Percentiles rank a stretch among this genome's conserved stretches.
Conservation (phyloP, 495 filamentous ascomycete species). For the Hyaloscypha variabilis region DNA sequence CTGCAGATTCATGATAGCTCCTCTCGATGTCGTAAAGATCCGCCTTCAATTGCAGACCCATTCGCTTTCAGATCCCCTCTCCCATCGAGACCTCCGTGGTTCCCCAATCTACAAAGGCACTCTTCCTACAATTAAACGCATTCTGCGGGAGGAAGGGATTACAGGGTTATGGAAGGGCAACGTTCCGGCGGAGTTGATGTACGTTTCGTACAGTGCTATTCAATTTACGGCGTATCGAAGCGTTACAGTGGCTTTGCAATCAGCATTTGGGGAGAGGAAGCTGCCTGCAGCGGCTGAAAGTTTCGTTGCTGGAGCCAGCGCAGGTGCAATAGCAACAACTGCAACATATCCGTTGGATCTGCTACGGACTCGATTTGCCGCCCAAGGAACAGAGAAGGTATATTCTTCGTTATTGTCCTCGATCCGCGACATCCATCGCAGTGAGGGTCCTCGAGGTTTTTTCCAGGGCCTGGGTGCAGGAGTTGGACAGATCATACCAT, state of each 20-base stretch:
- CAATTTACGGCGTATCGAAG: conserved; percentile 93
- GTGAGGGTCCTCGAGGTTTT: conserved; percentile 79
- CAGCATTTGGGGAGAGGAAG: conserved; percentile 32
- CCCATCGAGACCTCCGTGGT: conserved; percentile 43
- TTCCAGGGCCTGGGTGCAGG: conserved; percentile 84
- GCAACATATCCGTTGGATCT: conserved; percentile 92
- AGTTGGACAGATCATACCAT: conserved; percentile 85
- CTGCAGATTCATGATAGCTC: conserved; percentile 81
- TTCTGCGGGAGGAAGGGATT: conserved; percentile 77
- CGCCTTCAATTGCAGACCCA: conserved; percentile 89
- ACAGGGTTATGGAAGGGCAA: conserved; percentile 97
- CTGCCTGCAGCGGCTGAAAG: conserved; percentile 55
- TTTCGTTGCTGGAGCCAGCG: conserved; percentile 80
- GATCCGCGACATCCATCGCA: conserved; percentile 67
- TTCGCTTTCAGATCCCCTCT: conserved; percentile 67
- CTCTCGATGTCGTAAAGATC: conserved; percentile 95
- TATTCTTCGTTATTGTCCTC: conserved; percentile 71
- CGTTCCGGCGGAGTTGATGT: conserved; percentile 90
- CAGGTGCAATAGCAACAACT: conserved; percentile 79
- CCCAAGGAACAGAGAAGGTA: conserved; percentile 82
- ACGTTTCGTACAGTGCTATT: conserved; percentile 82
- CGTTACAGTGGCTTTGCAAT: conserved; percentile 61
- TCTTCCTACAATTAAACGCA: conserved; percentile 71
- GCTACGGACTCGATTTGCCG: conserved; percentile 91
- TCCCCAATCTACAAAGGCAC: conserved; percentile 82